phyloP scores from a whole-genome alignment of 2,329 filamentous ascomycete genomes.

The Aspergillus quadricinctus region DNA sequence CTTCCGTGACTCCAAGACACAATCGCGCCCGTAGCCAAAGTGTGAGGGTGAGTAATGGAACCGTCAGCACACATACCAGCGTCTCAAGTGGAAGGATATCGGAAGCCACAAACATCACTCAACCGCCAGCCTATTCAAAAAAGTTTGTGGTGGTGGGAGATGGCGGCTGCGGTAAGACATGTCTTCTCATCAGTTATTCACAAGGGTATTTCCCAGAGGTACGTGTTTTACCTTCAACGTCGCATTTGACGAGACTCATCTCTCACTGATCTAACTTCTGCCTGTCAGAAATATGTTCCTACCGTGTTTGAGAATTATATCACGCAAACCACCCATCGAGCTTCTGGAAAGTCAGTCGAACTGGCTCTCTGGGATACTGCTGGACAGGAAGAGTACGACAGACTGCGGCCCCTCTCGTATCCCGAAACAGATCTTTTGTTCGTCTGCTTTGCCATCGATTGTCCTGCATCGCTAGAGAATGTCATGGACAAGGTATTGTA shows the following conservation, averaged over 20 bases:
- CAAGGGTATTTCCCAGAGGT: conserved; percentile 99
- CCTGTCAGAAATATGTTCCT: conserved; percentile 89
- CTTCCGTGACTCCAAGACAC: conserved; percentile 40
- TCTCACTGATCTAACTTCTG: conserved; percentile 5
- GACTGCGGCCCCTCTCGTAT: conserved; percentile 90
- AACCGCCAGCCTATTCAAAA: conserved; percentile 91
- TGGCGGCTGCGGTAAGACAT: conserved; percentile 97
- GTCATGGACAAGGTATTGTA: conserved; percentile 89
- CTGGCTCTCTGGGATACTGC: conserved; percentile 97
- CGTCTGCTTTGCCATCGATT: conserved; percentile 98
- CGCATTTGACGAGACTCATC: neutral
- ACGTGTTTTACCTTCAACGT: conserved; percentile 25
- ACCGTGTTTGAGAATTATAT: conserved; percentile 99
- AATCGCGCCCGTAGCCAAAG: conserved; percentile 51
- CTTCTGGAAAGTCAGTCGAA: conserved; percentile 89
- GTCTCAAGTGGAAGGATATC: conserved; percentile 68
- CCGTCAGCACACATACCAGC: conserved; percentile 79
- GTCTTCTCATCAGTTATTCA: conserved; percentile 95
- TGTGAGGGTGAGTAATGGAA: conserved; percentile 78
- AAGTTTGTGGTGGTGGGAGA: conserved; percentile 99
- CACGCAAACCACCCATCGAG: conserved; percentile 85
- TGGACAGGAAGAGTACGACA: conserved; percentile 97
- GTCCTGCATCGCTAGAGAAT: conserved; percentile 95
- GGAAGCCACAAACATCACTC: conserved; percentile 77
- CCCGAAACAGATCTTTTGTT: conserved; percentile 97